Percentiles rank a stretch among this genome's conserved stretches.
Conservation (phyloP, 1,284 basidiomycete species). For the Ceratobasidium papillatum region DNA sequence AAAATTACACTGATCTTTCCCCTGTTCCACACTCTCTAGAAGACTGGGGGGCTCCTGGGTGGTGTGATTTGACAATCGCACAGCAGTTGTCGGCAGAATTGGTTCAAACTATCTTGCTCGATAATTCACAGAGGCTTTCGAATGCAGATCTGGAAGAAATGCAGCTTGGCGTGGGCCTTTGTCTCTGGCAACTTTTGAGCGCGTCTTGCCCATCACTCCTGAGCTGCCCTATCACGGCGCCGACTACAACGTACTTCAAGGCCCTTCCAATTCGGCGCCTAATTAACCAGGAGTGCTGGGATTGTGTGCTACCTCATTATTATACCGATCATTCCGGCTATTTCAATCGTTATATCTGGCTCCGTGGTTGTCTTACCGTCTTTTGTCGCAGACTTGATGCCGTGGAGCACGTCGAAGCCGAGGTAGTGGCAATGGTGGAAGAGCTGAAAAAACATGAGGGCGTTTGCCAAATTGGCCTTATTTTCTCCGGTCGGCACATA, state of each 20-base stretch:
- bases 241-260: neutral
- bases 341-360: neutral
- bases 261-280: too few relatives aligned
- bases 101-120: neutral
- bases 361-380: neutral
- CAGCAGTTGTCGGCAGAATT: conserved; percentile 1
- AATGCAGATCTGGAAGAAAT: neutral
- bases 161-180: neutral
- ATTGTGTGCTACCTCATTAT: neutral
- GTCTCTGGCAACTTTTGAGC: neutral
- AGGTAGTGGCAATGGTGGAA: neutral
- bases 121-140: neutral
- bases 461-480: neutral
- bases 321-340: neutral
- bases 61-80: neutral
- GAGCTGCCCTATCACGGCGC: neutral
- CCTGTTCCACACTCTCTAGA: neutral
- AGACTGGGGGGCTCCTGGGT: neutral
- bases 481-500: neutral
- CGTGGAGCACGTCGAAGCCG: neutral
- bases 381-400: neutral
- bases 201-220: neutral
- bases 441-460: neutral
- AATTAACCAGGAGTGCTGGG: too few relatives aligned
- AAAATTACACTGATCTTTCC: neutral